Base-by-base conservation (phyloP, 2,329 filamentous ascomycete species). In the Intubia oerlemansii region DNA sequence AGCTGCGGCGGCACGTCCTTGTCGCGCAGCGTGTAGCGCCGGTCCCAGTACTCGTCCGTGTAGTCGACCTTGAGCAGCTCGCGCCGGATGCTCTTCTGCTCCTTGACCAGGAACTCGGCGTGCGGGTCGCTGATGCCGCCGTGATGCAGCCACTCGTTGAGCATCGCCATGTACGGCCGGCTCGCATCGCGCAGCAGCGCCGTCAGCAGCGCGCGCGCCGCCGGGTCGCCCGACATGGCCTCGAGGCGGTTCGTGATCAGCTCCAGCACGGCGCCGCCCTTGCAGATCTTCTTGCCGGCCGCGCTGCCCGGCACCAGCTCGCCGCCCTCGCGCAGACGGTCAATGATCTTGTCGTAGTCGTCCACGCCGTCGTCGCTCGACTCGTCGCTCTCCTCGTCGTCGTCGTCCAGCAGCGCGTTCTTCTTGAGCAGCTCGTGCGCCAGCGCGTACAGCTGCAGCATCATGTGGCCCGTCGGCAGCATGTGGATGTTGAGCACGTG, bases 11-110 rank as follows among this genome's bases (percentile, higher is more conserved):
- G 88, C 1, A 95, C 73, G 34, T 92, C 78, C 27, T 80, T 71
- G 35, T 92, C 81, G 34, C 88, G 74, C 36, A 98, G 76, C 5
- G 88, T 95, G 46, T 98, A 98, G 37, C 88, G 66, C 44, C 91
- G 81, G 48, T 98, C 88, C 88, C 88, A 98, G 49, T 98, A 98
- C 44, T 98, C 88, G 47, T 98, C 88, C 0, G 85, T 98, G 44
- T 95, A 98, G 48, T 98, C 88, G 45, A 92, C 75, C 44, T 95
- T 82, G 3, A 98, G 56, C 34, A 79, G 66, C 47, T 95, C 88
- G 23, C 88, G 68, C 33, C 76, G 75, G 41, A 98, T 93, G 43
- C 84, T 92, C 50, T 85, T 90, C 42, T 92, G 81, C 48, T 95
- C 88, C 44, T 90, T 90, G 44, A 98, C 73, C 30, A 98, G 54